Evolutionary conservation across 306 rosid genomes (phyloP), one percentile per base, ranked within the genome.

Genomic region (Rosa lucieae): DNA sequence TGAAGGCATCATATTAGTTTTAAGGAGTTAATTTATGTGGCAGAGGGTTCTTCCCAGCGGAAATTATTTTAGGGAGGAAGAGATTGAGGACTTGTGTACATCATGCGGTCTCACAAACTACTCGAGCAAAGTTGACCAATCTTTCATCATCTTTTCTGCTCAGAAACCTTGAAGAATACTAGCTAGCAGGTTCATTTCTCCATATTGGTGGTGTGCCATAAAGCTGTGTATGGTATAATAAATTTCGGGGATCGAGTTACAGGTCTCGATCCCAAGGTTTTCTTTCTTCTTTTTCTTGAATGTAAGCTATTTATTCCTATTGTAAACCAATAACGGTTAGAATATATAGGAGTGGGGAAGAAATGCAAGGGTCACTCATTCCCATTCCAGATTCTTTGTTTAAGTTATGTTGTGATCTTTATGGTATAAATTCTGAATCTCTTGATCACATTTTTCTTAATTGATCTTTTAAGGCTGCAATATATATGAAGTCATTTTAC

Each of bases 61-160:
- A 74, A 83, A 73, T 81, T 84, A 80, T 68, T 82, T 89, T 73
- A 86, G 62, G 5, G 90, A 88, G 80, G 90, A 89, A 80, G 96
- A 92, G 85, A 94, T 90, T 65, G 75, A 88, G 82, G 97, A 90
- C 72, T 79, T 92, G 84, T 89, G 91, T 83, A 84, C 82, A 23
- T 92, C 94, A 18, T 90, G 92, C 17, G 97, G 97, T 79, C 92
- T 94, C 78, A 90, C 84, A 55, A 92, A 89, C 86, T 94, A 89
- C 86, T 85, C 94, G 11, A 78, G 88, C 87, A 90, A 89, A 84
- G 74, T 88, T 76, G 89, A 92, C 80, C 86, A 83, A 59, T 85
- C 88, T 80, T 89, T 90, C 88, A 89, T 90, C 62, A 94, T 90
- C 94, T 92, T 94, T 79, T 82, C 92, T 26, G 91, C 94, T 70